Percentiles rank a stretch among this genome's conserved stretches.
Evolutionary conservation across 768 basidiomycete genomes (phyloP).

Genomic region (Lactarius indigo): DNA sequence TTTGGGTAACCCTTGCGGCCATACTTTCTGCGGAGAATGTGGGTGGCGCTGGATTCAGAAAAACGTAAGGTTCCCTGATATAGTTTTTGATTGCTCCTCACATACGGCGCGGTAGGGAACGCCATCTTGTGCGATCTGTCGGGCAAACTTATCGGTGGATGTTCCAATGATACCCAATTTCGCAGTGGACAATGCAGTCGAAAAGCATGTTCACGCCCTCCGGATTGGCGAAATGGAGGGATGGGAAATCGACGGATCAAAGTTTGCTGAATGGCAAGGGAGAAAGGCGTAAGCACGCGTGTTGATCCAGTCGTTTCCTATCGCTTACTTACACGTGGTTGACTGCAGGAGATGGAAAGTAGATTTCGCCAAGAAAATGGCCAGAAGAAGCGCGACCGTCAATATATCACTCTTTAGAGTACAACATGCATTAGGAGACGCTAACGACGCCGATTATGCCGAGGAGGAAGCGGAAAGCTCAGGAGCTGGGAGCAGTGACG

Average conservation of each 20-base stretch:
- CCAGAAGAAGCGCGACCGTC: background rate
- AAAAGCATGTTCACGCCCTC: slow-evolving; percentile 51
- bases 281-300: slow-evolving; percentile 49
- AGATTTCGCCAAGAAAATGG: slow-evolving; percentile 1
- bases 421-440: background rate
- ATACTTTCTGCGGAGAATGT: slow-evolving; percentile 68
- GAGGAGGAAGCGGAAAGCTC: slow-evolving; percentile 14
- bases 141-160: slow-evolving; percentile 39
- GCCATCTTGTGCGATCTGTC: slow-evolving; percentile 59
- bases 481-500: background rate
- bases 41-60: slow-evolving; percentile 55
- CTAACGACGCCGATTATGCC: background rate
- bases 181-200: slow-evolving; percentile 55
- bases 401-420: background rate
- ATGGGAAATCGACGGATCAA: slow-evolving; percentile 50
- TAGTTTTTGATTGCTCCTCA: slow-evolving; percentile 4
- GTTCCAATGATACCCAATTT: slow-evolving; percentile 63
- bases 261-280: slow-evolving; percentile 47
- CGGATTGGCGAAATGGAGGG: slow-evolving; percentile 45
- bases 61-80: slow-evolving; percentile 40
- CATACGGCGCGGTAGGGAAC: slow-evolving; percentile 35
- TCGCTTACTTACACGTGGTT: slow-evolving; percentile 8
- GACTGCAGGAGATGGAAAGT: slow-evolving; percentile 21
- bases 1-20: slow-evolving; percentile 68
- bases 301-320: slow-evolving; percentile 13